A percentile compares a stretch with the other conserved stretches of the same genome.
These are phyloP conservation scores for Dissophora ornata DNA, from an alignment of 192 early-diverging fungal species.

Conservation along the genomic window DNA sequence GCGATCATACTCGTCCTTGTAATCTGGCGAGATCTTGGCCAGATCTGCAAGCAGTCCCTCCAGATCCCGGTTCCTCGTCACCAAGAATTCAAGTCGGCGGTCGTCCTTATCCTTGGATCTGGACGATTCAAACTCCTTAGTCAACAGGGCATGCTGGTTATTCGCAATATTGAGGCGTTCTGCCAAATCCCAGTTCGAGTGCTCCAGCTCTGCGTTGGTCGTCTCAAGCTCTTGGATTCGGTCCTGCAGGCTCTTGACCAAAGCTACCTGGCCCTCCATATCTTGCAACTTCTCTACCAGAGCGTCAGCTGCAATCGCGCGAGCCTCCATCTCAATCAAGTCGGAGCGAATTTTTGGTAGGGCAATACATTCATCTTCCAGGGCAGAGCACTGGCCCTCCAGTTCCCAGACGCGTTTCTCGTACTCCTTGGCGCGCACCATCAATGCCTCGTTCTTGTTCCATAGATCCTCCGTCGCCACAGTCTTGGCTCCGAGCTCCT, in stretches of 20 bases:
- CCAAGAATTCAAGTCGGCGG: conserved; percentile 38
- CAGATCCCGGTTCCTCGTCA: conserved; percentile 32
- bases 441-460: conserved; percentile 51
- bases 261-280: conserved; percentile 40
- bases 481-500: conserved; percentile 43
- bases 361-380: conserved; percentile 35
- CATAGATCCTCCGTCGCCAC: conserved; percentile 52
- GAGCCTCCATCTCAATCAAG: conserved; percentile 43
- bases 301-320: conserved; percentile 36
- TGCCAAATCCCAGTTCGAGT: conserved; percentile 50
- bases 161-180: conserved; percentile 50
- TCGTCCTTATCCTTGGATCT: conserved; percentile 52
- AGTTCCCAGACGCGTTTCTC: conserved; percentile 55
- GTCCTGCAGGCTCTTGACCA: conserved; percentile 42
- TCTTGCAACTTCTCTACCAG: conserved; percentile 43
- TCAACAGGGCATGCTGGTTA: conserved; percentile 45
- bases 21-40: conserved; percentile 38
- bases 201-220: conserved; percentile 49
- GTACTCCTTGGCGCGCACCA: conserved; percentile 48
- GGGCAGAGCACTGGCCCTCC: conserved; percentile 26
- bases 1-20: conserved; percentile 41
- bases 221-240: conserved; percentile 51
- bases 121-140: conserved; percentile 47
- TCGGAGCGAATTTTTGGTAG: conserved; percentile 35
- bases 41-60: conserved; percentile 33